Evolutionary conservation across 1,284 basidiomycete genomes (phyloP), one percentile per base, ranked within the genome.

Genomic region (Ustilago loliicola): DNA sequence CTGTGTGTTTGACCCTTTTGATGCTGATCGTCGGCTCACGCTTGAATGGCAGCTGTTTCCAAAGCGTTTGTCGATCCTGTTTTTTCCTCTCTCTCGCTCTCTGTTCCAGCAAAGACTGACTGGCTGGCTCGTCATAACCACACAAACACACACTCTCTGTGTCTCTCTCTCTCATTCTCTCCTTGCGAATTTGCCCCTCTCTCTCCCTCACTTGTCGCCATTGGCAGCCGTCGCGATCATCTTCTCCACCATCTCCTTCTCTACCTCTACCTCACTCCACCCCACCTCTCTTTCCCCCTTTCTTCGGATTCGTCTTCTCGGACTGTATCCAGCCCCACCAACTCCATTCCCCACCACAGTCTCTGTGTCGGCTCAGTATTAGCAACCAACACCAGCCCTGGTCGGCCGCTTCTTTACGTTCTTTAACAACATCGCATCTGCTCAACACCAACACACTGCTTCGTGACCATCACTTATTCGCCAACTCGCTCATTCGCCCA

Each of bases 361-460:
- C 55, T 57, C 69, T 42, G 23, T n/a, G 47, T 32, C 11, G 42
- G n/a, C 42, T 21, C 42, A 45, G n/a, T 45, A n/a, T 38, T n/a
- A 45, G 7, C 42, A 45, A 45, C 21, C 11, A 45, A 17, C 56
- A 54, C 10, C 40, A 61, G 69, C 69, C 69, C 69, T 62, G 64
- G 63, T 72, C 59, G 60, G 63, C 69, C 36, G 23, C 38, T n/a
- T 23, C 27, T 34, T 47, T 29, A 66, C 69, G 54, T 63, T 72
- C 69, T 59, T 72, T 72, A n/a, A 61, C 56, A 29, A 27, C 50
- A 23, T 51, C 29, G 25, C 27, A 23, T 53, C 38, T 45, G 52
- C 53, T n/a, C 60, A 63, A 30, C 64, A 29, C 17, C 40, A 21
- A 51, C 62, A 45, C 30, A 27, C 32, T 6, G 25, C 51, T 30